phyloP scores from a whole-genome alignment of 345 rosid genomes.

The Kernera saxatilis region DNA sequence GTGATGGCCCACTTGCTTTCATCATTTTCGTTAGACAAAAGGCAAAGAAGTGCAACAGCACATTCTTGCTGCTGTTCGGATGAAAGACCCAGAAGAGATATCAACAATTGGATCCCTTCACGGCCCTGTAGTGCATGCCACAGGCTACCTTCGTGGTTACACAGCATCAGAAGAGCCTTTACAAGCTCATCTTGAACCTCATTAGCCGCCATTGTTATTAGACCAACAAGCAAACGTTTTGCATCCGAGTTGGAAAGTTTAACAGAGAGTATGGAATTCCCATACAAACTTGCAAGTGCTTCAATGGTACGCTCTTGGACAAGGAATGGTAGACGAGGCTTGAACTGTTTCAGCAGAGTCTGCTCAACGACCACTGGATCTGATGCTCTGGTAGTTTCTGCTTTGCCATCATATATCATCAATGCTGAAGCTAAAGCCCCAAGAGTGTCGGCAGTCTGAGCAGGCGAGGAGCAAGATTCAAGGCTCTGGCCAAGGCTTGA shows the following conservation, averaged over 20 bases:
- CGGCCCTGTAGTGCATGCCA: constrained; percentile 99
- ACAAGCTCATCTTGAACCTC: constrained; percentile 96
- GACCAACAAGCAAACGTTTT: constrained; percentile 93
- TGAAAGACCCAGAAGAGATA: constrained; percentile 98
- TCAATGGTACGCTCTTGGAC: constrained; percentile 98
- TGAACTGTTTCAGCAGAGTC: constrained; percentile 87
- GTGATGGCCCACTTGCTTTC: constrained; percentile 99
- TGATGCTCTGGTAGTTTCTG: constrained; percentile 79
- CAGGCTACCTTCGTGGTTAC: constrained; percentile 79
- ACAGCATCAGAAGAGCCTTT: constrained; percentile 81
- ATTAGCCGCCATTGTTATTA: constrained; percentile 91
- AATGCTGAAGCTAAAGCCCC: constrained; percentile 99
- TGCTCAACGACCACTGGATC: constrained; percentile 73
- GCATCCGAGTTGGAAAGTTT: constrained; percentile 87
- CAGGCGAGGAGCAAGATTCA: constrained; percentile 92
- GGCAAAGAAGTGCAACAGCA: constrained; percentile 95
- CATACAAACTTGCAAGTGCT: constrained; percentile 98
- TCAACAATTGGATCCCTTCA: constrained; percentile 92
- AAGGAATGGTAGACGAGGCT: constrained; percentile 75
- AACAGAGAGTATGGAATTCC: constrained; percentile 68
- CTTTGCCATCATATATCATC: constrained; percentile 92
- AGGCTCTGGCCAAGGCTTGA: constrained; percentile 99
- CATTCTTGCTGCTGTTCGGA: constrained; percentile 99
- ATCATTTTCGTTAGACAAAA: constrained; percentile 91
- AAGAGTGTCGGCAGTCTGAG: constrained; percentile 91